Base-by-base conservation (phyloP, 1,139 yeast species). In the Kazachstania sp. region DNA sequence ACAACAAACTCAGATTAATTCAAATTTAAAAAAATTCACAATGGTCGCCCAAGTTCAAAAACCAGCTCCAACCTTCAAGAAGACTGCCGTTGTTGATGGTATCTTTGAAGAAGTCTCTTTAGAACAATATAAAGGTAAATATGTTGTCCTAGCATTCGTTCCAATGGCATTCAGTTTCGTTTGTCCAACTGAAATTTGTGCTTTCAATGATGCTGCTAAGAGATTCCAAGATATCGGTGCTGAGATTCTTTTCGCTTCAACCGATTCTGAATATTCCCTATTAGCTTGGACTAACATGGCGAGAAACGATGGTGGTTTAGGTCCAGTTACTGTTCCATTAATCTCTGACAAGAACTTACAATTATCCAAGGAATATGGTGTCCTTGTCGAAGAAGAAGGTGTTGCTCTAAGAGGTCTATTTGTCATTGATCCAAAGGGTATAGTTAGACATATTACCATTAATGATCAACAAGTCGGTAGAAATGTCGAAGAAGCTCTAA, bases 401-500 rank as follows among this genome's bases (percentile, higher is more conserved):
- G 72, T 90, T 65, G 95, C 96, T 60, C 81, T 90, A 69, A 87
- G 98, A 81, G 97, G 97, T 71, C 82, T 90, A 74, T 92, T 92
- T 78, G 73, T 92, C 73, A 90, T 92, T 67, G 97, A 92, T 75
- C 97, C 97, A 69, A 81, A 83, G 73, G 97, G 97, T 64, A 70
- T 70, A 63, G 79, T 90, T 66, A 87, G 97, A 84, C 97, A 90
- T 77, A 78, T 85, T 74, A 88, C 97, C 74, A 77, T 90, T 78
- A 90, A 92, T 78, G 97, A 92, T 71, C 83, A 90, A 71, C 96
- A 97, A 70, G 98, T 92, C 61, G 98, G 98, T 71, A 88, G 98
- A 79, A 84, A 86, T 64, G 97, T 90, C 59, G 96, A 88, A 59
- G 98, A 92, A 78, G 85, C 97, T 61, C 78, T 86, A 69, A 88